Percentiles rank a stretch among this genome's conserved stretches.
These are phyloP conservation scores for Psidium guajava DNA, from an alignment of 345 rosid species.

Conservation along the genomic window DNA sequence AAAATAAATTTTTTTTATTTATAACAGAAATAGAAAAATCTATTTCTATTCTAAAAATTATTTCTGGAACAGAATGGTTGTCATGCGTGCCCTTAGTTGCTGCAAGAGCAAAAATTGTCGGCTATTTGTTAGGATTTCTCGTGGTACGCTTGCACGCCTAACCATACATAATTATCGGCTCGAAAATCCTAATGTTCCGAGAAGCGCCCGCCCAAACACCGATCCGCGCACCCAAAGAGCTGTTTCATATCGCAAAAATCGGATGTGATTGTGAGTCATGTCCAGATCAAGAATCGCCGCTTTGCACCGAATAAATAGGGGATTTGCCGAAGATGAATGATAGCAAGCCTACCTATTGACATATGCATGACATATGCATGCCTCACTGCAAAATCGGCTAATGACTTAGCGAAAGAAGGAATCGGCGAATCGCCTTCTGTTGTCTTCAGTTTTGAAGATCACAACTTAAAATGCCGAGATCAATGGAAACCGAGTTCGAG, in stretches of 20 bases:
- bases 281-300: neutral
- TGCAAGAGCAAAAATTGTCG: too few species aligned
- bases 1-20: too few species aligned
- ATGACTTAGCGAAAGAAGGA: neutral
- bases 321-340: neutral
- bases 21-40: too few species aligned
- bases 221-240: rapidly evolving
- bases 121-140: neutral
- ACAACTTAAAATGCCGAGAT: neutral
- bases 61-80: too few species aligned
- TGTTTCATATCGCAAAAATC: neutral
- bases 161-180: too few species aligned
- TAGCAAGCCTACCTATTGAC: neutral
- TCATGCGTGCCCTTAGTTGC: too few species aligned
- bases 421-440: too few species aligned
- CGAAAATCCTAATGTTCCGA: neutral
- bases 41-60: too few species aligned
- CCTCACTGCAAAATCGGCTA: neutral
- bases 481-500: neutral
- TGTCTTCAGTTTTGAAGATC: neutral
- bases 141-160: neutral
- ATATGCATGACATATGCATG: neutral
- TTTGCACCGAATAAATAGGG: neutral
- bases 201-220: neutral
- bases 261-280: neutral